A percentile compares a stretch with the other conserved stretches of the same genome.
Evolutionary conservation across 2,329 filamentous ascomycete genomes (phyloP).

Genomic region (Stachybotrys chlorohalonatus): DNA sequence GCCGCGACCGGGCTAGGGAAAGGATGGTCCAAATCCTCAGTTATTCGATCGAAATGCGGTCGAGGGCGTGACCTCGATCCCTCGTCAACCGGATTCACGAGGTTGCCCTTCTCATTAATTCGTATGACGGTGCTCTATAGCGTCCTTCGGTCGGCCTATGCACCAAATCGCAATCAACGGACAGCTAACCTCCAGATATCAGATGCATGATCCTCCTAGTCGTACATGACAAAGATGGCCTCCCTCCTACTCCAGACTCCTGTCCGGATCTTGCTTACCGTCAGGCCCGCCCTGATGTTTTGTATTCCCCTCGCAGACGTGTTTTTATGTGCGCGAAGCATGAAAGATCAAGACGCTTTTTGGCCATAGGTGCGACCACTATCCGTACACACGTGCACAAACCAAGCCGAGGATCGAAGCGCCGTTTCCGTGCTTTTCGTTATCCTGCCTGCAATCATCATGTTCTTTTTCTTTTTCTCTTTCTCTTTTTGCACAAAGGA

Average conservation of each 20-base stretch:
- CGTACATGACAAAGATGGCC: conserved; percentile 13
- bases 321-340: neutral
- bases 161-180: neutral
- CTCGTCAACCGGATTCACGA: neutral
- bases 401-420: neutral
- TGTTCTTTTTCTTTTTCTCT: conserved; percentile 10
- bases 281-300: neutral
- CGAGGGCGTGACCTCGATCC: too few species aligned
- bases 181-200: neutral
- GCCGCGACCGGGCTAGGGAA: too few species aligned
- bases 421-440: neutral
- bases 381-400: neutral
- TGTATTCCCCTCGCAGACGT: conserved; percentile 6
- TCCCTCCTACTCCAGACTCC: neutral
- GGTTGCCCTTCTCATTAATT: neutral
- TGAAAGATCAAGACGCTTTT: neutral
- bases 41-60: too few species aligned
- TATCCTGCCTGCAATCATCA: neutral
- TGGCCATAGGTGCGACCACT: neutral
- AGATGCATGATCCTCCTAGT: conserved; percentile 12
- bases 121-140: neutral
- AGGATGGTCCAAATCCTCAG: too few species aligned
- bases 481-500: conserved; percentile 11
- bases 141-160: neutral
- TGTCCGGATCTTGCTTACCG: neutral